Evolutionary conservation across 2,329 filamentous ascomycete species (phyloP).

Genomic region (Cladosporium sp.): DNA sequence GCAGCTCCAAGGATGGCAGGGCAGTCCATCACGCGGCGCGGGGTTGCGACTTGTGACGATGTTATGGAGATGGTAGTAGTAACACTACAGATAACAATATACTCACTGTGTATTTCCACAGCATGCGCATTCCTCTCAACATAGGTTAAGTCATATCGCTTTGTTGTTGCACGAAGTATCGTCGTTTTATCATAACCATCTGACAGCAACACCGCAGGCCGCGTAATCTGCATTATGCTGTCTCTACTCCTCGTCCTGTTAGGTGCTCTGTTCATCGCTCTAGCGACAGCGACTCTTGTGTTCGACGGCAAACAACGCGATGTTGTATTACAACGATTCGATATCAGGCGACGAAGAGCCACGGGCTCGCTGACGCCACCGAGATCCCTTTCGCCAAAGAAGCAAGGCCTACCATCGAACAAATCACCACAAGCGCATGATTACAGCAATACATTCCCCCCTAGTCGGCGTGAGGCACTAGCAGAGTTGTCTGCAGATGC

Average conservation of each 20-base stretch:
- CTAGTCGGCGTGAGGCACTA: slow-evolving; percentile 53
- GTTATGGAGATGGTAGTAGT: background rate
- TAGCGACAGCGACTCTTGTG: slow-evolving; percentile 31
- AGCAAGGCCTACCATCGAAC: slow-evolving; percentile 39
- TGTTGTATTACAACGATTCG: slow-evolving; percentile 33
- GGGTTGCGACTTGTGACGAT: background rate
- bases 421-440: slow-evolving; percentile 25
- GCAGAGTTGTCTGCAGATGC: slow-evolving; percentile 34
- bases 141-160: background rate
- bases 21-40: slow-evolving; percentile 2
- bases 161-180: background rate
- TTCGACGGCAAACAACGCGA: slow-evolving; percentile 42
- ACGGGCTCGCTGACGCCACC: slow-evolving; percentile 57
- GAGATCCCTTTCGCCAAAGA: slow-evolving; percentile 55
- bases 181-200: background rate
- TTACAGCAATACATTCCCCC: slow-evolving; percentile 56
- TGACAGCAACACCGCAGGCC: background rate
- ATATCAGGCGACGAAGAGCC: slow-evolving; percentile 43
- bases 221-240: background rate
- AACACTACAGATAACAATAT: background rate
- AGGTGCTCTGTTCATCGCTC: slow-evolving; percentile 33
- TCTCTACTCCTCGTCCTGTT: slow-evolving; percentile 23
- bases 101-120: background rate
- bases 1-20: slow-evolving; percentile 16
- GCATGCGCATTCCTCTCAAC: background rate